A percentile compares a stretch with the other conserved stretches of the same genome.
Evolutionary conservation across 1,284 basidiomycete genomes (phyloP).

Genomic region (Heterobasidion parviporum): DNA sequence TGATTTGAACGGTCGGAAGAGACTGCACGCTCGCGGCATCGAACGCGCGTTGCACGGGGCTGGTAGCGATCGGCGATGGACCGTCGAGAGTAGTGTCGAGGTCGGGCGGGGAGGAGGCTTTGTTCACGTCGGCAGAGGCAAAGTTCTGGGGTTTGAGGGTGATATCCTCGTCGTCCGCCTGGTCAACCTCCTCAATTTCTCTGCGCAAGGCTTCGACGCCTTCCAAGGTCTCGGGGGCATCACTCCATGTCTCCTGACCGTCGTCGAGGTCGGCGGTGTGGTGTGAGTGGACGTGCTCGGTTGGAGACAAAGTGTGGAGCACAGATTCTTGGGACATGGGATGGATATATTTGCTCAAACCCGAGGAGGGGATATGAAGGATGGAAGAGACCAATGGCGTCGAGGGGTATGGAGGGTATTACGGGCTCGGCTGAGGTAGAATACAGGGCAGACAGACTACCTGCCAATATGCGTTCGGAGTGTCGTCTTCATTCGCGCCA

Average conservation of each 20-base stretch:
- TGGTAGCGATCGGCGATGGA: constrained; percentile 20
- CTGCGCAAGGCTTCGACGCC: constrained; percentile 26
- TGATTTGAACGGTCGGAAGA: constrained; percentile 46
- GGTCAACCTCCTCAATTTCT: constrained; percentile 21
- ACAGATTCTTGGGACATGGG: constrained; percentile 10
- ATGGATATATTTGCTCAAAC: neutral
- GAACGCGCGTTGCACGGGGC: constrained; percentile 14
- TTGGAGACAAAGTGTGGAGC: constrained; percentile 4
- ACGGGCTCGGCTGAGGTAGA: neutral
- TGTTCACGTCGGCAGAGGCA: constrained; percentile 23
- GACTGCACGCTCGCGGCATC: constrained; percentile 52
- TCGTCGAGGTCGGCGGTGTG: neutral
- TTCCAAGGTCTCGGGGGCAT: constrained; percentile 28
- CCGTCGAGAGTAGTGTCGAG: constrained; percentile 15
- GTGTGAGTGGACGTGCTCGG: neutral
- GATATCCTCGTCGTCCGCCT: constrained; percentile 19
- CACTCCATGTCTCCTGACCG: constrained; percentile 27
- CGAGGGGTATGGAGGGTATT: neutral
- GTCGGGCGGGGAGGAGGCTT: constrained; percentile 22
- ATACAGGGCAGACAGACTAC: neutral
- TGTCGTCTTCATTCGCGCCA: no score
- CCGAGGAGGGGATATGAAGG: neutral
- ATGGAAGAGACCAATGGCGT: neutral
- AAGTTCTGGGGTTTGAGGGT: constrained; percentile 27
- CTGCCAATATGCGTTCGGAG: no score